Base-by-base conservation (phyloP, 179 eudicot genomes). In the Heliamphora pulchella region DNA sequence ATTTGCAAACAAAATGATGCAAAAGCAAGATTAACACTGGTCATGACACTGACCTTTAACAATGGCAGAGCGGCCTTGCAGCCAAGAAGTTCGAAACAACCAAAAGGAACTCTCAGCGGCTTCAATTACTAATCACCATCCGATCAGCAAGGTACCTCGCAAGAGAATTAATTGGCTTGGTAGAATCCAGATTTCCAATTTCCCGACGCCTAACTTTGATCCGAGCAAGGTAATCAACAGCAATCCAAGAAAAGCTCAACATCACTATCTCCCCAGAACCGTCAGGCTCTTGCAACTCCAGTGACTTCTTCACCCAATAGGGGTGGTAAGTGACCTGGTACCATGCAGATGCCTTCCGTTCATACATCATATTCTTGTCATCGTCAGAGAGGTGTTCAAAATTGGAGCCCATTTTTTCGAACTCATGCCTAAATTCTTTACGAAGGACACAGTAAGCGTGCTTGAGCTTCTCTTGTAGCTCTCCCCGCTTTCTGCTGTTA, bases 281-380 rank as follows among this genome's bases (percentile, higher is more conserved):
- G 61, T 88, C 96, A 7, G 89, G 84, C 57, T 80, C 86, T 79
- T 83, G 93, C 85, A 87, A 47, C 80, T 86, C 89, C 85, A 78
- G 47, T 4, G 92, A 86, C 79, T 55, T 84, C 46, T 85, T 80
- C 66, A 89, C 86, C 94, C 96, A 92, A n/a, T 65, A 80, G 3
- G 91, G 83, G 71, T 88, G 94, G 80, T 95, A 95, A 5, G 91
- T 93, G 18, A 94, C 94, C 81, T 83, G 94, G 82, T 96, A 96
- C 99, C 99, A 96, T 0, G 99, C 99, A 0, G 96, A 96, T 5
- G 99, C 99, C 86, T 94, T 96, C 77, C 65, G 83, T 76, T 96
- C 99, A 48, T 89, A 94, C 61, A 83, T 17, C 1, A 3, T 54
- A 65, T 88, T 92, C 83, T 85, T 94, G 82, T 96, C 92, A 48